phyloP scores from a whole-genome alignment of 2,329 filamentous ascomycete genomes.

The Aspergillus japonicus region DNA sequence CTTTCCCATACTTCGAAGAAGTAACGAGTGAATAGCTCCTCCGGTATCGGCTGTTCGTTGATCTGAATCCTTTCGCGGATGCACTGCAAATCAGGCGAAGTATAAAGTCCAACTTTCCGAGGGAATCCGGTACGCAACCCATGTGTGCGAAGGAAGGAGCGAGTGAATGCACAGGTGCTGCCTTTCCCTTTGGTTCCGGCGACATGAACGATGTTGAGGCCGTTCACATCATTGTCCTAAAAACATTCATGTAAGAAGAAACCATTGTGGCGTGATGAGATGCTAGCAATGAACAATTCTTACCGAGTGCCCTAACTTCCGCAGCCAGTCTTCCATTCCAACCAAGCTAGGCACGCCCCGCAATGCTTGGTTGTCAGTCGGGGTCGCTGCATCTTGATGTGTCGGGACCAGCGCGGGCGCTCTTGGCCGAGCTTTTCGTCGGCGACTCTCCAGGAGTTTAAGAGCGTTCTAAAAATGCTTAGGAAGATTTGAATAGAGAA shows the following conservation, averaged over 20 bases:
- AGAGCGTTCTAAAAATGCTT: not conserved
- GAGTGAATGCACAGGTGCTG: slow-evolving; percentile 64
- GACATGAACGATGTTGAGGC: slow-evolving; percentile 68
- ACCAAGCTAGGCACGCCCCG: slow-evolving; percentile 28
- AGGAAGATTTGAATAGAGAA: not conserved
- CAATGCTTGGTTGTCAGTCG: not conserved
- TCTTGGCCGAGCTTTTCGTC: not conserved
- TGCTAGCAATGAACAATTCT: not conserved
- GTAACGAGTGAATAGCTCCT: slow-evolving; percentile 23
- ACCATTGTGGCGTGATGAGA: too few relatives aligned
- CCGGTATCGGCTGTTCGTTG: slow-evolving; percentile 27
- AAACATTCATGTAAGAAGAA: not conserved
- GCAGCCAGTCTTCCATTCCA: slow-evolving; percentile 35
- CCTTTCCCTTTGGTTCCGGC: slow-evolving; percentile 78
- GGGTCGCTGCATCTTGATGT: not conserved
- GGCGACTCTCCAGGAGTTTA: not conserved
- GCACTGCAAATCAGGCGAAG: slow-evolving; percentile 29
- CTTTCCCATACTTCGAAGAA: slow-evolving; percentile 36
- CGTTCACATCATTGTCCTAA: slow-evolving; percentile 50
- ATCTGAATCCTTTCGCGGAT: slow-evolving; percentile 42
- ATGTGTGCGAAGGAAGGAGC: slow-evolving; percentile 52
- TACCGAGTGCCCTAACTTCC: slow-evolving; percentile 32
- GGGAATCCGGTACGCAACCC: slow-evolving; percentile 29
- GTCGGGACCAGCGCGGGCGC: not conserved
- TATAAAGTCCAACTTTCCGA: slow-evolving; percentile 26